A percentile compares a stretch with the other conserved stretches of the same genome.
Evolutionary conservation across 106 monocot species (phyloP).

Genomic region (Dendrobium catenatum): DNA sequence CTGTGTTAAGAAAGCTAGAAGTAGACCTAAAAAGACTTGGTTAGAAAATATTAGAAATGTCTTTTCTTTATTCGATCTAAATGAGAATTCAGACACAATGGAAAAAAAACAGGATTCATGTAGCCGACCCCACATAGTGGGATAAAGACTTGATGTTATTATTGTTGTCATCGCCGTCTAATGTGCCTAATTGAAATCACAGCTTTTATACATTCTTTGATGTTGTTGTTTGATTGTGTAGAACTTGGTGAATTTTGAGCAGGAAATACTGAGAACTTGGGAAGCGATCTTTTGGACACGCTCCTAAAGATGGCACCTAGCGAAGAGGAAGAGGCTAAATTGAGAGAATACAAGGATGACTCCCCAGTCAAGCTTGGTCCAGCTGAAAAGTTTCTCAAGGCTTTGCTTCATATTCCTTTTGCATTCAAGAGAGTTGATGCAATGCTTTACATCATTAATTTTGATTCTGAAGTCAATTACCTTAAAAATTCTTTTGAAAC

Average conservation of each 20-base stretch:
- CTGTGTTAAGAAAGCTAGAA: no score
- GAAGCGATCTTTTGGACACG: constrained; percentile 77
- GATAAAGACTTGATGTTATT: no score
- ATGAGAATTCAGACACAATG: no score
- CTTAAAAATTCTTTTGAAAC: constrained; percentile 77
- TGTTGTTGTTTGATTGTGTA: background rate
- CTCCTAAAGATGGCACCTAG: constrained; percentile 89
- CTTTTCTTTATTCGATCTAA: no score
- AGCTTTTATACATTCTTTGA: background rate
- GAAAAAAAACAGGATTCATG: no score
- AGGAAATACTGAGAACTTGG: constrained; percentile 77
- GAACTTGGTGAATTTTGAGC: constrained; percentile 8
- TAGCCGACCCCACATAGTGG: no score
- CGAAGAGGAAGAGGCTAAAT: constrained; percentile 79
- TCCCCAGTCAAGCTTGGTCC: constrained; percentile 63
- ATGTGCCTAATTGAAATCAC: background rate
- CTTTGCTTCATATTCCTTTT: constrained; percentile 76
- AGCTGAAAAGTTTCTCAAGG: constrained; percentile 88
- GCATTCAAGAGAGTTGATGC: constrained; percentile 93
- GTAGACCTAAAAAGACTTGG: no score
- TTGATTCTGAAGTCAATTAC: constrained; percentile 84
- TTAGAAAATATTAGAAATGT: no score
- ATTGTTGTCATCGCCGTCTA: background rate
- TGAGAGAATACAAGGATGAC: constrained; percentile 60
- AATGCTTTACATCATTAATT: constrained; percentile 85